Percentiles rank a stretch among this genome's conserved stretches.
phyloP scores from a whole-genome alignment of 305 asterid species.

The Fraxinus ornus region DNA sequence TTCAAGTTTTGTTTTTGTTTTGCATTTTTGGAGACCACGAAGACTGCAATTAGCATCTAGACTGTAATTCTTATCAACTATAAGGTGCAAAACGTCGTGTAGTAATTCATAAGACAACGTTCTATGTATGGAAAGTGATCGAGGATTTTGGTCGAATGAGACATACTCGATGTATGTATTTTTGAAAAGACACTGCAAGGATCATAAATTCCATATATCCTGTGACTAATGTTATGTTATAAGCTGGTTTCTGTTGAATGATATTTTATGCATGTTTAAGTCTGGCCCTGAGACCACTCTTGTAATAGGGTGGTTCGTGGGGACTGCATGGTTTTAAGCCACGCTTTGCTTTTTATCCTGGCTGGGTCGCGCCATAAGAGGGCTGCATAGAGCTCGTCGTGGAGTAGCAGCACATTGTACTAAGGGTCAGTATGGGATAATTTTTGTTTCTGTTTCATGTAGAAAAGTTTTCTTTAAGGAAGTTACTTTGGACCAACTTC shows the following conservation, averaged over 20 bases:
- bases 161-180: not conserved
- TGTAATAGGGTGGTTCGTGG: not conserved
- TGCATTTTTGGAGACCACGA: slow-evolving; percentile 11
- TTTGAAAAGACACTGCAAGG: not conserved
- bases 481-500: too few relatives aligned
- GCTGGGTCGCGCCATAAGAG: not conserved
- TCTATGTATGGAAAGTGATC: not conserved
- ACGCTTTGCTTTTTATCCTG: not conserved
- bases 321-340: not conserved
- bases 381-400: not conserved
- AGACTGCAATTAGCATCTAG: slow-evolving; percentile 22
- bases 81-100: not conserved
- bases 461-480: too few relatives aligned
- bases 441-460: too few relatives aligned
- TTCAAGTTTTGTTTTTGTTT: not conserved
- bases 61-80: not conserved
- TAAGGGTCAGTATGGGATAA: too few relatives aligned
- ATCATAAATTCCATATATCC: not conserved
- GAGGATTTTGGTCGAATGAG: not conserved
- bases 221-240: not conserved
- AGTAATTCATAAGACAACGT: not conserved
- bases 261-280: not conserved
- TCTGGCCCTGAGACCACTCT: not conserved
- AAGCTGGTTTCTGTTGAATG: not conserved
- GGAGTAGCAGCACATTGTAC: not conserved